Base-by-base conservation (phyloP, 148 eudicot genomes). In the Rhododendron mucronatum region DNA sequence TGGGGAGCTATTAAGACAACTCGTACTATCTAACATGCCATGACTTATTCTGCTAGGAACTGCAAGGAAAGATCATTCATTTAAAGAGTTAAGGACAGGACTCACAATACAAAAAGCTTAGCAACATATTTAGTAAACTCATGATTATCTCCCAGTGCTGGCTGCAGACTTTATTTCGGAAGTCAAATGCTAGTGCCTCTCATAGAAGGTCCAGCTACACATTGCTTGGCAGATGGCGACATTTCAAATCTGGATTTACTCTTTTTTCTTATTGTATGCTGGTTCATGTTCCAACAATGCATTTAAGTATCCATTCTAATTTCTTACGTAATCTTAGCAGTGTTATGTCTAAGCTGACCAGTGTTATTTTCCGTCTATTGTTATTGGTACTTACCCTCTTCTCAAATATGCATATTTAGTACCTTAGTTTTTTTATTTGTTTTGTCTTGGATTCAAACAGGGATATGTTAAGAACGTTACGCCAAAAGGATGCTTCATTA, bases 381-480 rank as follows among this genome's bases (percentile, higher is more conserved):
- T 41, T 30, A 30, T 8, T 74, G 5, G n/a, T 30, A 6, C 81
- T 53, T 87, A 44, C 51, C 41, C 35, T 18, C 78, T 85, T 61
- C 20, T 67, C 45, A 23, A 57, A 2, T 69, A 41, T 82, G 47
- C 44, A 65, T 45, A 55, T 47, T 65, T 75, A 39, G 48, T 59
- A 33, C 87, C 21, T 73, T 35, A 33, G 18, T 35, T 20, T 57
- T 73, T 18, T 7, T 13, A 53, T 76, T 85, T 67, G 48, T 79
- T 57, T 5, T 10, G 86, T 39, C 76, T 73, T 50, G 67, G 26
- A 74, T 80, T 73, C 47, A 28, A 35, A 84, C 71, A 93, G 92
- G 99, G 99, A 20, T 96, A 93, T 93, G 95, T 96, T 39, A 96
- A 96, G 91, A 96, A 92, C 82, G 89, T 96, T 51, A 92, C 91